Conservation (phyloP, 2,329 filamentous ascomycete species). For the Aspergillus candidus region DNA sequence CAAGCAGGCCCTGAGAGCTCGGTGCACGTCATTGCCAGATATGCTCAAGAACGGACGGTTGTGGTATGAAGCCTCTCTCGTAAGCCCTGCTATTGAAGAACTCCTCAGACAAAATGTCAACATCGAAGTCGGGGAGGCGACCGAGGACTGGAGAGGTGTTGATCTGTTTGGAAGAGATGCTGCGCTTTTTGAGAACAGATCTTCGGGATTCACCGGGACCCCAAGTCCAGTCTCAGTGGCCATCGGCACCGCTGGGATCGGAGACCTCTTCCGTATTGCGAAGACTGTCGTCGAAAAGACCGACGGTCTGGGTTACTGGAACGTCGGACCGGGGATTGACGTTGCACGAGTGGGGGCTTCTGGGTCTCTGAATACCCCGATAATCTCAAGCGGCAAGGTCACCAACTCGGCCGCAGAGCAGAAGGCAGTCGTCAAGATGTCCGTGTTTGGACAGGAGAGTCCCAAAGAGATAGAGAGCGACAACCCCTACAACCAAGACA, state of each 20-base stretch:
- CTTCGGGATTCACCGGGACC: background rate
- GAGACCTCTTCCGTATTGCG: conserved; percentile 25
- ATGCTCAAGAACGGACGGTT: conserved; percentile 29
- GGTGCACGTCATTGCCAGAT: conserved; percentile 17
- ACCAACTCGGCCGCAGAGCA: background rate
- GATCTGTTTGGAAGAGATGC: conserved; percentile 27
- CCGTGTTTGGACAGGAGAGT: conserved; percentile 14
- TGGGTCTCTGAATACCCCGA: background rate
- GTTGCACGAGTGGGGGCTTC: background rate
- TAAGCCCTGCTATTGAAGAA: conserved; percentile 31
- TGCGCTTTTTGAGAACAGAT: conserved; percentile 9
- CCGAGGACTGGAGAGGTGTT: conserved; percentile 23
- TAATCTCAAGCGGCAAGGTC: background rate
- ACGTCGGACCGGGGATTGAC: conserved; percentile 11
- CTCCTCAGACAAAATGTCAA: conserved; percentile 27
- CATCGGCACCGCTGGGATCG: conserved; percentile 23
- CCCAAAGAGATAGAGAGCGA: conserved; percentile 18
- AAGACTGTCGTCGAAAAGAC: conserved; percentile 32
- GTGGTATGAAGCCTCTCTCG: conserved; percentile 37
- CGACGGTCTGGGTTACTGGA: conserved; percentile 32
- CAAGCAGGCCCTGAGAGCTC: conserved; percentile 22
- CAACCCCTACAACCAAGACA: background rate
- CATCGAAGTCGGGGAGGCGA: conserved; percentile 31
- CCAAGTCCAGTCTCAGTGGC: conserved; percentile 16
- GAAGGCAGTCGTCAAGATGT: conserved; percentile 5